Evolutionary conservation across 768 basidiomycete species (phyloP).

Genomic region (Rhodotorula taiwanensis): DNA sequence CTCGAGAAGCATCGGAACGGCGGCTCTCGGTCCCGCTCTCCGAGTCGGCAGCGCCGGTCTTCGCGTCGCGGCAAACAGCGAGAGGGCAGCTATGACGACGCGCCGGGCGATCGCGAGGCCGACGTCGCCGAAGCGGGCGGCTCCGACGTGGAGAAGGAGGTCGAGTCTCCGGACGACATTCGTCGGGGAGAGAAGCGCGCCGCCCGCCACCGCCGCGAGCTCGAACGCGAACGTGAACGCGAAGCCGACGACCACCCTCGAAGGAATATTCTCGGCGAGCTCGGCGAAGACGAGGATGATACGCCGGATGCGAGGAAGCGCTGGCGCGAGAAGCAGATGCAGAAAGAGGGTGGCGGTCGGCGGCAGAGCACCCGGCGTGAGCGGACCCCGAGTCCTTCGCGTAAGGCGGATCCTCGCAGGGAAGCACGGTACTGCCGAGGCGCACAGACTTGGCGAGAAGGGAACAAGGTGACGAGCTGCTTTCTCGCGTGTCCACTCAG

Average conservation of each 20-base stretch:
- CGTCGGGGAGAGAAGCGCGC: slow-evolving; percentile 7
- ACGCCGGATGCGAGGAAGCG: slow-evolving; percentile 1
- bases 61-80: no score
- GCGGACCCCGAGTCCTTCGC: background rate
- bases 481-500: background rate
- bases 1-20: background rate
- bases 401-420: slow-evolving; percentile 7
- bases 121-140: slow-evolving; percentile 22
- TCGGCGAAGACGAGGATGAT: slow-evolving; percentile 21
- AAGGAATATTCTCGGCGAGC: slow-evolving; percentile 21
- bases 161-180: slow-evolving; percentile 7
- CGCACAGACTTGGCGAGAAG: slow-evolving; percentile 30
- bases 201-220: slow-evolving; percentile 2
- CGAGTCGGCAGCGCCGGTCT: background rate
- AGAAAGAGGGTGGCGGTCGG: slow-evolving; percentile 3
- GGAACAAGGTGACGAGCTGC: slow-evolving; percentile 19
- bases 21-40: background rate
- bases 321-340: background rate
- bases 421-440: slow-evolving; percentile 33
- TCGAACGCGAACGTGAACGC: background rate
- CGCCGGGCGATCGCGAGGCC: background rate
- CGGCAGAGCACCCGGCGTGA: background rate
- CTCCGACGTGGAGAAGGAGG: slow-evolving; percentile 21
- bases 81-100: background rate
- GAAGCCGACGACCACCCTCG: slow-evolving; percentile 33